Evolutionary conservation across 352 stramenopile species (phyloP).

Genomic region (Globisporangium abappressorium): DNA sequence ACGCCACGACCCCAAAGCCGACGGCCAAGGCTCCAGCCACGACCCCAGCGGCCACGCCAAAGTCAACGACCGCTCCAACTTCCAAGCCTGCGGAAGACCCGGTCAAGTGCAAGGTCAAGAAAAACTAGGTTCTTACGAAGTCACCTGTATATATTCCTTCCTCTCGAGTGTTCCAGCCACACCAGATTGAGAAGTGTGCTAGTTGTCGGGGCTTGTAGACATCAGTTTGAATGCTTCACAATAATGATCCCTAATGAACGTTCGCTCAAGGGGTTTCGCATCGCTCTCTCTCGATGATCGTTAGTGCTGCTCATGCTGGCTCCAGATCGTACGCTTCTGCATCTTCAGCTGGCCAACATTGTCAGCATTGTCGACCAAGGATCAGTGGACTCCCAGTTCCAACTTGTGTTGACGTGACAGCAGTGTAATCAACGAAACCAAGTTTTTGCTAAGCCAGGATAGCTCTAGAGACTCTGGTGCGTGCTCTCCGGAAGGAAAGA

Average conservation of each 20-base stretch:
- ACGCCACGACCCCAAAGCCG: constrained; percentile 2
- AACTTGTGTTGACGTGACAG: not conserved
- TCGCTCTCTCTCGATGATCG: not conserved
- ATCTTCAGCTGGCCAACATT: not conserved
- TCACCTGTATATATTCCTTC: not conserved
- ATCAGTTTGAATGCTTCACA: not conserved
- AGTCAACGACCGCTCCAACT: not conserved
- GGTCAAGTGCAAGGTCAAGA: constrained; percentile 19
- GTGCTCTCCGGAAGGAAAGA: not conserved
- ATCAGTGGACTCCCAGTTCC: not conserved
- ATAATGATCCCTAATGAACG: not conserved
- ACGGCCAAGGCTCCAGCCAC: constrained; percentile 10
- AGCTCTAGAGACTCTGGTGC: not conserved
- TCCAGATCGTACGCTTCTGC: not conserved
- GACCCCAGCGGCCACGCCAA: constrained; percentile 4
- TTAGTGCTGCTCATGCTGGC: not conserved
- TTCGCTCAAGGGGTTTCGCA: not conserved
- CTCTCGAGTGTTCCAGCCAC: not conserved
- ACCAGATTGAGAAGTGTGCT: not conserved
- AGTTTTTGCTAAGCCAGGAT: not conserved
- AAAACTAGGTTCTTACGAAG: not conserved
- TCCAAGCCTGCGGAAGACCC: constrained; percentile 1
- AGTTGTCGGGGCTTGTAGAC: not conserved
- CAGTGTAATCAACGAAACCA: not conserved
- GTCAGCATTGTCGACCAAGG: not conserved